Evolutionary conservation across 2,329 filamentous ascomycete genomes (phyloP).

Genomic region (Ophiocordyceps camponoti-leonardi): DNA sequence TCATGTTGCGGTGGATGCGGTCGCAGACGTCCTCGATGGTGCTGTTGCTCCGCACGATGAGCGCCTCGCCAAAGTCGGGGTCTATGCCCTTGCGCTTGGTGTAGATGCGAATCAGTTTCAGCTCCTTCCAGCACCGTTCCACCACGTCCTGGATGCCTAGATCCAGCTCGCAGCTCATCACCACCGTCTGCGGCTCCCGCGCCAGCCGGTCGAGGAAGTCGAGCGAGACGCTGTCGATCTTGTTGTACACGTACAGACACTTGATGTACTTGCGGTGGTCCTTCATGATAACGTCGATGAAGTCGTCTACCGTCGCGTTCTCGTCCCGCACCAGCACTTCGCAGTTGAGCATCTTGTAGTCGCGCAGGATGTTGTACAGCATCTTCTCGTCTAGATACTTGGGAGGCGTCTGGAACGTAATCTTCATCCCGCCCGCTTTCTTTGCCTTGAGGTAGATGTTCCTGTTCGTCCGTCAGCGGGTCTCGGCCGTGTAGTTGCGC

Average conservation of each 20-base stretch:
- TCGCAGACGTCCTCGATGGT: constrained; percentile 96
- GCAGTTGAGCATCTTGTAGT: constrained; percentile 98
- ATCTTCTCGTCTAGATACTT: constrained; percentile 94
- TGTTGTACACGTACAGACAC: constrained; percentile 97
- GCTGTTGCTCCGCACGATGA: constrained; percentile 80
- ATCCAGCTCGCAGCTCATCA: constrained; percentile 96
- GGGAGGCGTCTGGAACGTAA: constrained; percentile 79
- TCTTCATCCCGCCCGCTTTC: constrained; percentile 96
- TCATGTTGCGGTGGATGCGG: constrained; percentile 78
- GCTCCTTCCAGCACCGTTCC: constrained; percentile 86
- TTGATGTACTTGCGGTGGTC: constrained; percentile 95
- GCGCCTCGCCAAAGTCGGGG: constrained; percentile 74
- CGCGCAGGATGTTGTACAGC: constrained; percentile 89
- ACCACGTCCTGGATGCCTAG: constrained; percentile 87
- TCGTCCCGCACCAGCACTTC: constrained; percentile 93
- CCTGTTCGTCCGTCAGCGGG: constrained; percentile 23
- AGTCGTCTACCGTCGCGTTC: constrained; percentile 87
- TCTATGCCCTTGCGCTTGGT: constrained; percentile 91
- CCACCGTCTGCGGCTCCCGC: constrained; percentile 80
- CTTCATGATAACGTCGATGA: constrained; percentile 99
- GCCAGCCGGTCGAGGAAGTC: constrained; percentile 88
- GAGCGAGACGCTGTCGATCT: constrained; percentile 87
- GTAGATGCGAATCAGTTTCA: constrained; percentile 81
- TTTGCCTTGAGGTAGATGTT: constrained; percentile 97
- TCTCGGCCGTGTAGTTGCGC: neutral